A percentile compares a stretch with the other conserved stretches of the same genome.
These are phyloP conservation scores for Pseudogymnoascus sp. DNA, from an alignment of 2,329 filamentous ascomycete species.

Conservation along the genomic window DNA sequence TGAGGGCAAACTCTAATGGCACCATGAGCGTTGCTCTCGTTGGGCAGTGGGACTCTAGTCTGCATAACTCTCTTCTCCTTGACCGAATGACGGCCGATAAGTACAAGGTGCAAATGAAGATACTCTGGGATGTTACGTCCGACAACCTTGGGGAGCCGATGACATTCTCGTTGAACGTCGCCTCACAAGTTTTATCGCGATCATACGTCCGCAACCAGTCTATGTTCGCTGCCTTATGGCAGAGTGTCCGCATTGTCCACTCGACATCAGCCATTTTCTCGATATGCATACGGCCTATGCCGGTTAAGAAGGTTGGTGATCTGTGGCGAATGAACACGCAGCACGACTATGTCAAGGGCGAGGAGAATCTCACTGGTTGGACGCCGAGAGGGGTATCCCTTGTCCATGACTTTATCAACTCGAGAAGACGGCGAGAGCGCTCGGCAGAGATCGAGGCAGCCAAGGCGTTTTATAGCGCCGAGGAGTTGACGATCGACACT, in stretches of 20 bases:
- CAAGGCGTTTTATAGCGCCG: conserved; percentile 53
- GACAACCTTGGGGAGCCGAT: conserved; percentile 81
- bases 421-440: conserved; percentile 65
- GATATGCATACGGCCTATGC: conserved; percentile 74
- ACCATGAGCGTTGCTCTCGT: conserved; percentile 77
- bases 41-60: conserved; percentile 95
- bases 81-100: conserved; percentile 90
- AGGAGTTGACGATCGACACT: neutral
- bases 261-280: conserved; percentile 83
- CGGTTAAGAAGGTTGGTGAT: conserved; percentile 85
- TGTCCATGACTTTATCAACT: conserved; percentile 75
- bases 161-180: conserved; percentile 73
- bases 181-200: conserved; percentile 75
- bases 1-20: conserved; percentile 82
- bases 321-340: conserved; percentile 94
- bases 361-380: conserved; percentile 81
- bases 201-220: conserved; percentile 79
- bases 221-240: conserved; percentile 81
- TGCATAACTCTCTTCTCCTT: conserved; percentile 86
- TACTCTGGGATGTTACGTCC: conserved; percentile 80
- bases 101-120: conserved; percentile 78
- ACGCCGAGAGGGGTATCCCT: conserved; percentile 81
- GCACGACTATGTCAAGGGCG: conserved; percentile 92
- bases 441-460: conserved; percentile 74
- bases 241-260: conserved; percentile 75